phyloP scores from a whole-genome alignment of 1,284 basidiomycete species.

The Gymnopus androsaceus region DNA sequence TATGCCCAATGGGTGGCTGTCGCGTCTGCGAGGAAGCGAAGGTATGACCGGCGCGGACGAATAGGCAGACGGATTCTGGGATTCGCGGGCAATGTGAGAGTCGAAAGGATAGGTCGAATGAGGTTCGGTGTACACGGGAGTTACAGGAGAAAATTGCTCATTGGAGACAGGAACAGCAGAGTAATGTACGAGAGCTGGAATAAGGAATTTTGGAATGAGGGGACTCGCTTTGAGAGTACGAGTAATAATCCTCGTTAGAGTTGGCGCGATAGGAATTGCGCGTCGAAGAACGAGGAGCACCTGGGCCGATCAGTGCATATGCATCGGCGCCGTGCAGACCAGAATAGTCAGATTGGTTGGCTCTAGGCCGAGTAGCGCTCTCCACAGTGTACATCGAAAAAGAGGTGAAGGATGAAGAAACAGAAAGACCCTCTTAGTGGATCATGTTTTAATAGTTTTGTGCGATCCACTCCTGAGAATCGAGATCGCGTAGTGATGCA shows the following conservation, averaged over 20 bases:
- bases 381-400: not conserved
- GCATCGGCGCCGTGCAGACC: not conserved
- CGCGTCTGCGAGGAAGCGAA: constrained; percentile 3
- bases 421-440: too few species aligned
- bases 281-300: constrained; percentile 44
- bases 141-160: not conserved
- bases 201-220: not conserved
- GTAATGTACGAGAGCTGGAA: constrained; percentile 3
- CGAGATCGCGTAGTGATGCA: too few species aligned
- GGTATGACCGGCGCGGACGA: not conserved
- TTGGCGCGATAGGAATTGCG: not conserved
- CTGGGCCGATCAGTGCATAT: constrained; percentile 32
- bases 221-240: not conserved
- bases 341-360: not conserved
- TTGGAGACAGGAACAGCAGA: not conserved
- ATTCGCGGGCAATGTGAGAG: not conserved
- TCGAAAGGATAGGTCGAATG: not conserved
- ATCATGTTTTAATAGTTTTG: too few species aligned
- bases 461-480: too few species aligned
- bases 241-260: constrained; percentile 4
- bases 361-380: not conserved
- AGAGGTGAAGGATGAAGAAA: not conserved
- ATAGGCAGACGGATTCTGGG: not conserved
- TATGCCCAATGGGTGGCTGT: not conserved
- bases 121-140: not conserved